Evolutionary conservation across 805 yeast genomes (phyloP), one percentile per base, ranked within the genome.

Genomic region (Ogataea ganodermae): DNA sequence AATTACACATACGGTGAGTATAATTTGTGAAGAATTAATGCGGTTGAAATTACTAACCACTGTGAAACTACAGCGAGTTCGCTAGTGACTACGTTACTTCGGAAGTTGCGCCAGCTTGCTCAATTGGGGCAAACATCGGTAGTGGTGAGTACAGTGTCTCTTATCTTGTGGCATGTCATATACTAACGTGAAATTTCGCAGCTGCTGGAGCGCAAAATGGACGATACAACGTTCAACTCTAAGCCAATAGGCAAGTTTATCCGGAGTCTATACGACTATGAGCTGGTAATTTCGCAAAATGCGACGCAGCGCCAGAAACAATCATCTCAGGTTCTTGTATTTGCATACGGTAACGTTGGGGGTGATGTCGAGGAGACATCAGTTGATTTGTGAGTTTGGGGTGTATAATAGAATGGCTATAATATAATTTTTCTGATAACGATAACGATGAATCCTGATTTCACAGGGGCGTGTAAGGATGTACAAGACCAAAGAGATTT

Each of bases 1-100:
- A 51, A 58, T 39, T 56, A 56, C 39, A 48, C 51, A 1, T 18
- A 43, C 14, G 66, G 67, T 61, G 51, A 44, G 67, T 58, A 6
- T 26, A 24, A 16, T n/a, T 13, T 16, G 9, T 18, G 10, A 21
- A 5, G 8, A 7, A 10, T 3, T 6, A 9, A 12, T 14, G 21
- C 6, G 32, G 32, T 10, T n/a, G 40, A 5, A 23, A 13, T n/a
- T 7, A 28, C 14, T 21, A 30, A 46, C 57, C 46, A 39, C 46
- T 44, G 26, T 7, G 14, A 10, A 9, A 22, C 8, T 26, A 9
- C 26, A 58, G 62, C 64, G 10, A 53, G 57, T 21, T 47, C 61
- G 9, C 30, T 42, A 24, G 30, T 60, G 18, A 44, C 53, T 3
- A 37, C 44, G 6, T 27, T 60, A 12, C 35, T 57, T 36, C 49